Evolutionary conservation across 2,329 filamentous ascomycete species (phyloP), one percentile per base, ranked within the genome.

Genomic region (Aspergillus calidoustus): DNA sequence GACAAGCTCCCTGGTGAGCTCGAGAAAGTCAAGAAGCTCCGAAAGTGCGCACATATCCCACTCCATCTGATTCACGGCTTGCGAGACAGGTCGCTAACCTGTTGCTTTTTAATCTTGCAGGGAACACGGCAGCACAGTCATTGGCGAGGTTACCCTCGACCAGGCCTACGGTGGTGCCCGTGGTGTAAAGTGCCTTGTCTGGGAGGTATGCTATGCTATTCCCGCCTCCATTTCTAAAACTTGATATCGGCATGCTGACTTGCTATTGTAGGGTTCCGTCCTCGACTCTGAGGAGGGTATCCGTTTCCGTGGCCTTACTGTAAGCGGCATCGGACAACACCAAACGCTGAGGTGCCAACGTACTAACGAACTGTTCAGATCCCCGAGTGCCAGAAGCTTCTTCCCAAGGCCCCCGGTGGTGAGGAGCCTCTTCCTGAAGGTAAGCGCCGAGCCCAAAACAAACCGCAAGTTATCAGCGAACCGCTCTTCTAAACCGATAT

Each of bases 121-220:
- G 84, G 94, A 97, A 78, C 88, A 96, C 81, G 95, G 95, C 80
- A 91, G 86, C 86, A 98, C 94, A 85, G 92, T 98, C 75, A 79
- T 99, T 72, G 94, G 95, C 81, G 92, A 98, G 87, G 92, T 99
- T 79, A 99, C 95, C 65, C 91, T 99, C 70, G 95, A 98, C 86
- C 95, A 99, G 85, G 95, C 97, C 79, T 99, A 98, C 81, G 95
- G 95, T 80, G 95, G 95, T 89, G 95, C 95, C 77, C 94, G 95
- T 85, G 94, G 95, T 77, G 96, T 99, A 85, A 99, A 98, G 89
- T 90, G 90, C 72, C 90, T 99, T 66, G 95, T 99, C 75, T 99
- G 95, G 95, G 95, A 99, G 84, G 90, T 84, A 68, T 51, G 19
- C 19, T 19, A 72, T 63, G 50, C 3, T 30, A 52, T 54, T 50